A percentile compares a stretch with the other conserved stretches of the same genome.
Conservation (phyloP, 106 monocot genomes). For the Platanthera guangdongensis region DNA sequence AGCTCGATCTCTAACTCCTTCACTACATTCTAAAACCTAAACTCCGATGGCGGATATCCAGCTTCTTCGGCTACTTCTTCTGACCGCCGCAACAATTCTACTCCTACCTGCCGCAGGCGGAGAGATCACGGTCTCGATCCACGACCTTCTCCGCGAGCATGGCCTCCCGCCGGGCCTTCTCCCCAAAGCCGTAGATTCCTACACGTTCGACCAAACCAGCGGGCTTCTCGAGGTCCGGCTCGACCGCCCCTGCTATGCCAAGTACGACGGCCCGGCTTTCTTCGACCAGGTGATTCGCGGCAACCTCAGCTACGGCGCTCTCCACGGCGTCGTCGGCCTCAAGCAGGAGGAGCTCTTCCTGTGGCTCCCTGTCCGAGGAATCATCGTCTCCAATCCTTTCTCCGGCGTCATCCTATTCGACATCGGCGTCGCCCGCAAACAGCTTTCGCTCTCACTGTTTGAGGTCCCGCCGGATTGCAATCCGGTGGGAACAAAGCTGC, state of each 20-base stretch:
- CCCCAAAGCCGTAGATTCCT: constrained; percentile 14
- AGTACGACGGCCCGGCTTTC: constrained; percentile 18
- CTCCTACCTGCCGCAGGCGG: constrained; percentile 2
- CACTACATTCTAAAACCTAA: neutral
- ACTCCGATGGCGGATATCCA: neutral
- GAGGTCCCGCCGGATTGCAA: constrained; percentile 19
- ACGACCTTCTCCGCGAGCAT: constrained; percentile 23
- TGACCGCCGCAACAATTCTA: neutral
- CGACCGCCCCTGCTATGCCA: constrained; percentile 23
- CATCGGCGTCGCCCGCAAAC: constrained; percentile 21
- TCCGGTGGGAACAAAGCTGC: constrained; percentile 2
- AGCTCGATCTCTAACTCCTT: too few relatives aligned
- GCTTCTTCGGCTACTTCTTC: neutral
- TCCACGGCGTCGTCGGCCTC: constrained; percentile 16
- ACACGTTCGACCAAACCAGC: constrained; percentile 15
- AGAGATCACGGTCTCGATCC: constrained; percentile 8
- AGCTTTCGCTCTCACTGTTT: constrained; percentile 21
- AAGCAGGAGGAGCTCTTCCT: constrained; percentile 26
- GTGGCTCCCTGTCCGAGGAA: constrained; percentile 19
- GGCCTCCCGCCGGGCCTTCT: constrained; percentile 26
- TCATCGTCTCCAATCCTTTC: constrained; percentile 13
- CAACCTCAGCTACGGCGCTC: constrained; percentile 21
- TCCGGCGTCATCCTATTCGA: constrained; percentile 30
- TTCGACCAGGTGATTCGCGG: constrained; percentile 19
- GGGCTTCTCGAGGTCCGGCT: constrained; percentile 18